Percentiles rank a stretch among this genome's conserved stretches.
These are phyloP conservation scores for Mycena citricolor DNA, from an alignment of 1,284 basidiomycete genomes.

Conservation along the genomic window DNA sequence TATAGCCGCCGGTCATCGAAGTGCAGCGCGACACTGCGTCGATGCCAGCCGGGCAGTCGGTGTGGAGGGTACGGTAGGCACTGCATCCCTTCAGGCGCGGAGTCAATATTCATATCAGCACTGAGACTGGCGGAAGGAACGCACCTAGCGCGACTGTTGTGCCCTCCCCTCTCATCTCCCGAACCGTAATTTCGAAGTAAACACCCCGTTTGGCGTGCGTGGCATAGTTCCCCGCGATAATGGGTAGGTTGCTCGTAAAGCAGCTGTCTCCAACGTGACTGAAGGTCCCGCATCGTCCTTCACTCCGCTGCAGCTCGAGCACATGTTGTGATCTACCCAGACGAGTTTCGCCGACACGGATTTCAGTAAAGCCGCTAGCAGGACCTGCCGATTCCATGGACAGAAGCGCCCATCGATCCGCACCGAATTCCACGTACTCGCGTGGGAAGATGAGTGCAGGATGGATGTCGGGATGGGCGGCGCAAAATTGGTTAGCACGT, in stretches of 20 bases:
- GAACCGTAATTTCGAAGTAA: slow-evolving; percentile 61
- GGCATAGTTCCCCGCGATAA: slow-evolving; percentile 60
- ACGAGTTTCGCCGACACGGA: background rate
- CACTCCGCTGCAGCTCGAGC: slow-evolving; percentile 37
- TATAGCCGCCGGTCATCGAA: slow-evolving; percentile 73
- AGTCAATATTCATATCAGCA: background rate
- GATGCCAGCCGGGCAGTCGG: slow-evolving; percentile 72
- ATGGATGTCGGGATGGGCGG: slow-evolving; percentile 43
- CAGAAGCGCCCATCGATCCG: slow-evolving; percentile 11
- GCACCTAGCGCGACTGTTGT: slow-evolving; percentile 61
- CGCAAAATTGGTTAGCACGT: slow-evolving; percentile 51
- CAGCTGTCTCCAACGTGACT: slow-evolving; percentile 48
- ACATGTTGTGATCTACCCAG: slow-evolving; percentile 28
- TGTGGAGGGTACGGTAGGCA: slow-evolving; percentile 64
- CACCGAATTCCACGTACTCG: background rate
- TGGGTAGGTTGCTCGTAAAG: slow-evolving; percentile 60
- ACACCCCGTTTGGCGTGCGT: slow-evolving; percentile 52
- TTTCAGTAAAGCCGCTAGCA: background rate
- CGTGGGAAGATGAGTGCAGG: slow-evolving; percentile 35
- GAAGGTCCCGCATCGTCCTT: slow-evolving; percentile 38
- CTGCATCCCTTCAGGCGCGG: slow-evolving; percentile 51
- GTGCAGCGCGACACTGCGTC: slow-evolving; percentile 62
- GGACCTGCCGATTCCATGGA: background rate
- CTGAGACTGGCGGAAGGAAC: slow-evolving; percentile 13
- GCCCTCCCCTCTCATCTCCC: slow-evolving; percentile 48